Percentiles rank a stretch among this genome's conserved stretches.
Evolutionary conservation across 2,329 filamentous ascomycete genomes (phyloP).

Genomic region (Colletotrichum liaoningense): DNA sequence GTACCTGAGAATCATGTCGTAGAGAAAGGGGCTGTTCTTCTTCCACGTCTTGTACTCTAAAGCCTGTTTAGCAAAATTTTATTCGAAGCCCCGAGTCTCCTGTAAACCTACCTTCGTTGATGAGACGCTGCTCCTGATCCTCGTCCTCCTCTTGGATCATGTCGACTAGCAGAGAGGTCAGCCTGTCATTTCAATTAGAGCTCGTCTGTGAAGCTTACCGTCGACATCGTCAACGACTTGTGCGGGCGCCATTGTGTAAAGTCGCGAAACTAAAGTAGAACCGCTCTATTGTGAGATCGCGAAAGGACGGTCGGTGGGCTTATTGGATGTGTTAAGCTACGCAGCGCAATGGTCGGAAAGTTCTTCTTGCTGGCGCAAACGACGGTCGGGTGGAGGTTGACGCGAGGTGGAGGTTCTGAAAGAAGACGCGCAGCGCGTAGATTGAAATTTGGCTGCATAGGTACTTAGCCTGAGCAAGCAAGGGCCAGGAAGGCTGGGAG

Average conservation of each 20-base stretch:
- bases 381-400: constrained; percentile 14
- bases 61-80: not conserved
- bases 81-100: not conserved
- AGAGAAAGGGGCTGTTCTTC: constrained; percentile 98
- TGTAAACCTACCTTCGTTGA: constrained; percentile 81
- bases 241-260: constrained; percentile 56
- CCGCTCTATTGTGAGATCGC: not conserved
- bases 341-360: constrained; percentile 6
- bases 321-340: constrained; percentile 1
- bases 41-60: constrained; percentile 99
- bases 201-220: constrained; percentile 45
- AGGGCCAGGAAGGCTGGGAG: constrained; percentile 17
- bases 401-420: constrained; percentile 23
- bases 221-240: constrained; percentile 63
- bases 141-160: constrained; percentile 76
- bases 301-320: not conserved
- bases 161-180: constrained; percentile 50
- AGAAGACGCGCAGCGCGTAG: constrained; percentile 33
- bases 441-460: constrained; percentile 30
- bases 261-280: not conserved
- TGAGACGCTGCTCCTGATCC: constrained; percentile 83
- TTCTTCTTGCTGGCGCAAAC: constrained; percentile 28
- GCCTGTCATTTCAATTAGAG: constrained; percentile 17
- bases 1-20: constrained; percentile 93
- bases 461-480: not conserved